Evolutionary conservation across 2,329 filamentous ascomycete genomes (phyloP).

Genomic region (Exophiala lecanii-corni): DNA sequence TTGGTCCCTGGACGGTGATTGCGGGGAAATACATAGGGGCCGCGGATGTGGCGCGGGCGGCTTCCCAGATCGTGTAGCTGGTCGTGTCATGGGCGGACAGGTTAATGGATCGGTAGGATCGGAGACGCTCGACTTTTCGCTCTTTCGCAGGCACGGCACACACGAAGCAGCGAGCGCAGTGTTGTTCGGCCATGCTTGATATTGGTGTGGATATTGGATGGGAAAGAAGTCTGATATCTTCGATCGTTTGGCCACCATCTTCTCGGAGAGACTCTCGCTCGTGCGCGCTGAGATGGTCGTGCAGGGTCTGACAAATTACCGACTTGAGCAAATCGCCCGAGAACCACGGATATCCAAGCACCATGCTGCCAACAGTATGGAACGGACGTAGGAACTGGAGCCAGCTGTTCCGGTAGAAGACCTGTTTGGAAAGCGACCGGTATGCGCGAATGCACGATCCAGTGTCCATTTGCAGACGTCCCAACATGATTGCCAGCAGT

Average conservation of each 20-base stretch:
- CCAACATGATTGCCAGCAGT: constrained; percentile 37
- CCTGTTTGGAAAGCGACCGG: constrained; percentile 22
- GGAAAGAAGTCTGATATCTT: constrained; percentile 94
- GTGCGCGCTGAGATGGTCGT: not conserved
- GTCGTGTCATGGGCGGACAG: constrained; percentile 3
- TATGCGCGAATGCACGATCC: constrained; percentile 33
- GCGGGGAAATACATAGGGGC: constrained; percentile 30
- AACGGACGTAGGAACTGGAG: not conserved
- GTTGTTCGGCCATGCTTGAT: no score
- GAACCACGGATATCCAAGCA: constrained; percentile 1
- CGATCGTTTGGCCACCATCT: no score
- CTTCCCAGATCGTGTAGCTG: constrained; percentile 27
- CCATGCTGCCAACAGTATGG: constrained; percentile 1
- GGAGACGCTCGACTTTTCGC: not conserved
- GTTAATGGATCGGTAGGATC: constrained; percentile 1
- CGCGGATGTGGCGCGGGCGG: constrained; percentile 30
- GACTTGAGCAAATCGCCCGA: not conserved
- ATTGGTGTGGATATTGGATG: constrained; percentile 28
- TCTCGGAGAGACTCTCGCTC: no score
- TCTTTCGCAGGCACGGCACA: constrained; percentile 4
- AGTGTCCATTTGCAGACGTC: constrained; percentile 32
- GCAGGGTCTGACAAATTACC: not conserved
- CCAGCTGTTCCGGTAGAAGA: constrained; percentile 25
- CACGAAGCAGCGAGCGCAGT: no score
- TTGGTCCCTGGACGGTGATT: constrained; percentile 71